Conservation (phyloP, 2,329 filamentous ascomycete species). For the Aspergillus viridinutans region DNA sequence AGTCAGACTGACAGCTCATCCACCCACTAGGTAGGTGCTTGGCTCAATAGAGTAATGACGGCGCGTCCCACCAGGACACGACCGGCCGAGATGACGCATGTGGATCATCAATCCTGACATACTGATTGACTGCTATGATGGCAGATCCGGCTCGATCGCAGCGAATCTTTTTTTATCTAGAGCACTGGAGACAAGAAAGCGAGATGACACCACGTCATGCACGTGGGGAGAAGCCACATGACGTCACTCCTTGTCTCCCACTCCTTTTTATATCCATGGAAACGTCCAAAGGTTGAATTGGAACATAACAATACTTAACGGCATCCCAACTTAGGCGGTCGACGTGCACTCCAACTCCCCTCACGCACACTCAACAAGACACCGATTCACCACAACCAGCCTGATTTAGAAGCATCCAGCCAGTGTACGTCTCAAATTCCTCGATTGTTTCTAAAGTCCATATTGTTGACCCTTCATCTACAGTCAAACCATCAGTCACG, state of each 20-base stretch:
- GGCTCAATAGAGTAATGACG: not conserved
- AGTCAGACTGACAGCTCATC: not conserved
- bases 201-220: slow-evolving; percentile 6
- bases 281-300: not conserved
- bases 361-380: too few relatives aligned
- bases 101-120: not conserved
- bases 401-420: too few relatives aligned
- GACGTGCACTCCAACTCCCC: too few relatives aligned
- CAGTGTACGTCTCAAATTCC: not conserved
- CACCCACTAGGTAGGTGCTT: not conserved
- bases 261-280: not conserved
- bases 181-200: not conserved
- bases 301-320: not conserved
- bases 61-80: not conserved
- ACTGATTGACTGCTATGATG: not conserved
- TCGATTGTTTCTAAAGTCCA: not conserved
- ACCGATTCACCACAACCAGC: too few relatives aligned
- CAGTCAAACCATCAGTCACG: not conserved
- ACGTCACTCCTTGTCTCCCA: slow-evolving; percentile 1
- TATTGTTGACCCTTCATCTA: not conserved
- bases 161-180: not conserved
- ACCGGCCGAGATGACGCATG: not conserved
- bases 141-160: not conserved
- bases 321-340: not conserved
- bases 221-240: slow-evolving; percentile 1